phyloP scores from a whole-genome alignment of 176 grass and related monocot species.

The Bonia amplexicaulis region DNA sequence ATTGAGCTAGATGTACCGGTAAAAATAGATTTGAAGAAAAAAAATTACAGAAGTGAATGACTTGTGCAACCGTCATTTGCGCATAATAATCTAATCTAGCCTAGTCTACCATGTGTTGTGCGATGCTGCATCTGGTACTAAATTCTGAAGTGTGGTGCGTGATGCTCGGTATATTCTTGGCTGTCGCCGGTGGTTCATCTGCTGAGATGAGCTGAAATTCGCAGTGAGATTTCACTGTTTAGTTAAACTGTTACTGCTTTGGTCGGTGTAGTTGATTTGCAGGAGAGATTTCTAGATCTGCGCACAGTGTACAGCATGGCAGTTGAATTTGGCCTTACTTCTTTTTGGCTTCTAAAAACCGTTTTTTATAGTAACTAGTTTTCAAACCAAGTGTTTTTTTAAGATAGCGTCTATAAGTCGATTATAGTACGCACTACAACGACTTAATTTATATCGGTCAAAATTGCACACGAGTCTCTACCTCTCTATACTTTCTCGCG shows the following conservation, averaged over 20 bases:
- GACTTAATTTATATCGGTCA: too few species aligned
- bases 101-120: background rate
- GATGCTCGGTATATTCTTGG: background rate
- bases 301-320: background rate
- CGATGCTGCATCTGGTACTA: background rate
- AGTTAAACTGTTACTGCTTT: background rate
- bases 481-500: too few species aligned
- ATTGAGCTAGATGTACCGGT: too few species aligned
- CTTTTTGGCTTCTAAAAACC: too few species aligned
- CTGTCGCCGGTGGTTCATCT: slow-evolving; percentile 1
- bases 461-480: too few species aligned
- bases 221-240: background rate
- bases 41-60: too few species aligned
- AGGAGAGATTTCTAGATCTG: slow-evolving; percentile 5
- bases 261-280: background rate
- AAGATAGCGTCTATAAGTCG: too few species aligned
- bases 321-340: too few species aligned
- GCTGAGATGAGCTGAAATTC: background rate
- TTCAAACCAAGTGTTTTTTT: too few species aligned
- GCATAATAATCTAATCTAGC: slow-evolving; percentile 8
- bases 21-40: too few species aligned
- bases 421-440: too few species aligned
- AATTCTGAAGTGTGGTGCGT: background rate
- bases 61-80: background rate
- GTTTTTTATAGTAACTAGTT: too few species aligned